Evolutionary conservation across 768 basidiomycete species (phyloP), one percentile per base, ranked within the genome.

Genomic region (Lentinula guzmanii): DNA sequence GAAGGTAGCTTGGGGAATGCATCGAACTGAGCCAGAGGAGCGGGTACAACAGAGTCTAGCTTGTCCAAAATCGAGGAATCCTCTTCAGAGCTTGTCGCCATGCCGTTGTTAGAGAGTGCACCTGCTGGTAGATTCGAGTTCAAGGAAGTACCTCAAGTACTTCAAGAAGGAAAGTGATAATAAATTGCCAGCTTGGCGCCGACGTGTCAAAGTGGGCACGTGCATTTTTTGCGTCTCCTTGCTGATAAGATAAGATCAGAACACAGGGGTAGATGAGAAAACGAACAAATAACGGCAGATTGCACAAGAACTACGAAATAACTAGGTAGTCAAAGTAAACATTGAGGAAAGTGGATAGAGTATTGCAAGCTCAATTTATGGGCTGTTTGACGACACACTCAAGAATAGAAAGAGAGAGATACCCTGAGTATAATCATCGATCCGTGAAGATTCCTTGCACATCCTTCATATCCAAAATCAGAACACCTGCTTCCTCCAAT

Each of bases 1-100:
- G 88, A 82, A 10, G 89, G 88, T 11, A 93, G 78, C 73, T 95
- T 93, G 52, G 91, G 89, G 70, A 95, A 95, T 0, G 92, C 91
- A 78, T 95, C 92, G 75, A 93, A 89, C 64, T 85, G 75, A 39
- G 85, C 81, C 42, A 93, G 75, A n/a, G 84, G 81, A 5, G 78
- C 77, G n/a, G 86, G 84, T 3, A 84, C 83, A 34, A 80, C 78
- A 15, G 78, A 71, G 72, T 91, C 88, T 64, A 91, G 82, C 68
- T 83, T 84, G 67, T 80, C 79, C 64, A 90, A 80, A 60, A 89
- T 63, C 2, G 81, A 72, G 13, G 69, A 52, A 52, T 75, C 75
- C 34, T 70, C 71, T 51, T 70, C 69, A 34, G 56, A 58, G 5
- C 11, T 46, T 2, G 58, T 59, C 31, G 45, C 58, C 58, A 59